Percentiles rank a stretch among this genome's conserved stretches.
Evolutionary conservation across 805 yeast genomes (phyloP).

Genomic region (Priceomyces medius): DNA sequence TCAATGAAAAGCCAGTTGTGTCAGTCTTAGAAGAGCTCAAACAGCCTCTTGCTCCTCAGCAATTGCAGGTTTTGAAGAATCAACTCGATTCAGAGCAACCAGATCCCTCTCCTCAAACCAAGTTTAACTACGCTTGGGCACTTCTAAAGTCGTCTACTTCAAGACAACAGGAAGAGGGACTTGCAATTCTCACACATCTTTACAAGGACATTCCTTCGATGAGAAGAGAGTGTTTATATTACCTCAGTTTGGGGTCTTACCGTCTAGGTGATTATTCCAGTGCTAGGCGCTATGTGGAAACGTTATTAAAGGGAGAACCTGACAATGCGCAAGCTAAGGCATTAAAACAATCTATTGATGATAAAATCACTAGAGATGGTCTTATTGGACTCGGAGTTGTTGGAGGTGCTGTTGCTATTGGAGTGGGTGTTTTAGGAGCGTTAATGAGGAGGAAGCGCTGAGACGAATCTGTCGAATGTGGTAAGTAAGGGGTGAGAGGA

Average conservation of each 20-base stretch:
- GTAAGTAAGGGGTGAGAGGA: no score
- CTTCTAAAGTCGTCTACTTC: conserved; percentile 67
- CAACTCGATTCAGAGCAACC: conserved; percentile 84
- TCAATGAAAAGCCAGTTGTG: conserved; percentile 11
- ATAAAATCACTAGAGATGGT: conserved; percentile 82
- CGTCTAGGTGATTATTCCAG: conserved; percentile 85
- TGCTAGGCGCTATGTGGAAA: conserved; percentile 82
- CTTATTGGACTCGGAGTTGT: conserved; percentile 84
- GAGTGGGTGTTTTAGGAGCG: conserved; percentile 60
- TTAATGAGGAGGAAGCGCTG: conserved; percentile 34
- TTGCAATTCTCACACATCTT: conserved; percentile 64
- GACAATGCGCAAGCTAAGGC: conserved; percentile 74
- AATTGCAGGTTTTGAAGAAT: conserved; percentile 68
- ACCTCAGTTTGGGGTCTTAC: conserved; percentile 81
- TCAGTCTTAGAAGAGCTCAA: conserved; percentile 43
- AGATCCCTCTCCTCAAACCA: conserved; percentile 74
- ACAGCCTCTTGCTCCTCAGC: conserved; percentile 66
- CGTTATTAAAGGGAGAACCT: conserved; percentile 76
- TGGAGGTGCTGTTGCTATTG: conserved; percentile 82
- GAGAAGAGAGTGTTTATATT: conserved; percentile 86
- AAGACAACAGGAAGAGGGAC: conserved; percentile 74
- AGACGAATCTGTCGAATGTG: not conserved
- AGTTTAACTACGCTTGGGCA: conserved; percentile 97
- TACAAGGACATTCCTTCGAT: conserved; percentile 78
- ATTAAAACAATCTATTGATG: conserved; percentile 75